Evolutionary conservation across 495 filamentous ascomycete species (phyloP), one percentile per base, ranked within the genome.

Genomic region (Astrothelium macrocarpum): DNA sequence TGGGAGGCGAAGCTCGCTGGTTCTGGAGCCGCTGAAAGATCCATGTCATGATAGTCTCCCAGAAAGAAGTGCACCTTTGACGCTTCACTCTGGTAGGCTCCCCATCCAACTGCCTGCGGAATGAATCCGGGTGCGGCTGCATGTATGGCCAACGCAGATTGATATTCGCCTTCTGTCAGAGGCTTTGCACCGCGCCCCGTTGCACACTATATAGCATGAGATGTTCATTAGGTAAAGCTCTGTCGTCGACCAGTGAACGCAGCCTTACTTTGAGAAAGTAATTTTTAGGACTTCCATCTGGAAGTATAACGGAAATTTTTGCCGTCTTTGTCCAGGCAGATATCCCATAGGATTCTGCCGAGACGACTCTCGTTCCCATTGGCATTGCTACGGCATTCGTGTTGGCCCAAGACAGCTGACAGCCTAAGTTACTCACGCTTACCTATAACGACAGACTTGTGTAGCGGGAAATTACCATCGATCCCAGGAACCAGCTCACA

Each of bases 221-320:
- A 11, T 28, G 2, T 56, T 56, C 49, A 28, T 29, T 9, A 2
- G 12, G 49, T 20, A 28, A 56, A 29, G 12, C 2, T 56, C 10
- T 0, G 20, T 9, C 0, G 2, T 56, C 29, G 9, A 43, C 23
- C 28, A 61, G 39, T 42, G 28, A 32, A 29, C 20, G 23, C n/a
- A 34, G 4, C 23, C 3, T 29, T 63, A 70, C 68, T 64, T 72
- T 76, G 4, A 75, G 28, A 46, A 76, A 76, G 49, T 73, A 76
- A 60, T 43, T 65, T 34, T 74, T 72, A 11, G 20, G 59, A 10
- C 42, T 70, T 29, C 73, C 75, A 64, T 72, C 68, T 29, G 59
- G 31, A n/a, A 69, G 63, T 26, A 67, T 62, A 10, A 67, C 67
- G 4, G 49, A 62, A 1, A 73, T 64, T 31, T 66, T 65, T 3